Conservation (phyloP, 306 rosid genomes). For the Cucurbita moschata region DNA sequence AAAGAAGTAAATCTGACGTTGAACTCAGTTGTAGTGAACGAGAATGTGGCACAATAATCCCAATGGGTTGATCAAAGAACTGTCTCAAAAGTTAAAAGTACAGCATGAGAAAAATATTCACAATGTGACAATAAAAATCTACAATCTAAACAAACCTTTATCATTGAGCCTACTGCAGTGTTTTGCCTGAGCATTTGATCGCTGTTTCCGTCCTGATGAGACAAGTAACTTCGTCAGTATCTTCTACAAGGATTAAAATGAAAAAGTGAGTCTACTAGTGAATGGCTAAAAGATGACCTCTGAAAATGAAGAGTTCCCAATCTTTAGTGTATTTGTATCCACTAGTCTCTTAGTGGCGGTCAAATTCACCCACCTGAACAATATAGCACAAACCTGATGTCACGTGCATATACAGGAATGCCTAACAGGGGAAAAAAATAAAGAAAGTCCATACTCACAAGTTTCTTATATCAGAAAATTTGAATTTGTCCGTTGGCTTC, state of each 20-base stretch:
- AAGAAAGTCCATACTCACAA: slow-evolving; percentile 35
- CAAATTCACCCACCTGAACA: slow-evolving; percentile 53
- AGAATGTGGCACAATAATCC: slow-evolving; percentile 42
- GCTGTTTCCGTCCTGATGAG: slow-evolving; percentile 20
- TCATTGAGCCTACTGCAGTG: slow-evolving; percentile 26
- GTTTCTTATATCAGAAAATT: slow-evolving; percentile 46
- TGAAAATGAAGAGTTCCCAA: slow-evolving; percentile 12
- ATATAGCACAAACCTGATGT: not conserved
- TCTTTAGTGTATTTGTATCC: slow-evolving; percentile 27
- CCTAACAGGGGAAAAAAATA: slow-evolving; percentile 1
- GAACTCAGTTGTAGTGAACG: slow-evolving; percentile 37
- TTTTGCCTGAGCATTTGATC: slow-evolving; percentile 25
- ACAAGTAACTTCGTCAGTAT: slow-evolving; percentile 14
- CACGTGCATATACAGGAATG: slow-evolving; percentile 1
- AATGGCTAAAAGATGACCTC: slow-evolving; percentile 25
- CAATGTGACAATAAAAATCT: not conserved
- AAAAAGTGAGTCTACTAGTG: not conserved
- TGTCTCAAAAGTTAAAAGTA: slow-evolving; percentile 14
- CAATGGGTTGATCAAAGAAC: slow-evolving; percentile 42
- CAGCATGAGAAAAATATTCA: not conserved
- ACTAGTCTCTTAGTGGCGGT: slow-evolving; percentile 40
- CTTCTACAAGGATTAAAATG: slow-evolving; percentile 3
- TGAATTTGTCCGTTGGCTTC: slow-evolving; percentile 38
- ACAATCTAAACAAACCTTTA: slow-evolving; percentile 26
- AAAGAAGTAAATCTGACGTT: slow-evolving; percentile 50